Base-by-base conservation (phyloP, 2,329 filamentous ascomycete genomes). In the Penicillium sclerotiorum region DNA sequence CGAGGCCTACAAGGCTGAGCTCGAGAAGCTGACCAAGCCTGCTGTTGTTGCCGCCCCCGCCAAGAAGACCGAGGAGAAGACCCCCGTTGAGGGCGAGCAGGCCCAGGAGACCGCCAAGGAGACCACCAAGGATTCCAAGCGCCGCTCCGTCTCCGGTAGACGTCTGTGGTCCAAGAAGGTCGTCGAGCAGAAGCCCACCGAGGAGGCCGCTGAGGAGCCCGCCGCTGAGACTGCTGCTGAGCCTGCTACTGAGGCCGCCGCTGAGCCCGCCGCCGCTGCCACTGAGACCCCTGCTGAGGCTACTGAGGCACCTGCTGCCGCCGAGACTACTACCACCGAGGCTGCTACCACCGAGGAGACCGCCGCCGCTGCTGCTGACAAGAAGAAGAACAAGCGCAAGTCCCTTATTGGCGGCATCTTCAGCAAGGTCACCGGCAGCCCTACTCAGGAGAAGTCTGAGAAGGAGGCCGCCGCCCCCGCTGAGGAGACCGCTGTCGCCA, bases 1-100 rank as follows among this genome's bases (percentile, higher is more conserved):
- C 64, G 91, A 96, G 74, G 83, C 84, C 52, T 99, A 96, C 86
- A 96, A 96, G 85, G 80, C 83, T 64, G 85, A 89, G 59, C 75
- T 94, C 17, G 88, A 91, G 77, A 87, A 86, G 73, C 78, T 85
- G 62, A 76, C 66, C 66, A 77, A 80, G 65, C 72, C 76, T 40
- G 63, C 65, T 38, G 65, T 73, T 40, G 66, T 65, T 49, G 69
- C 65, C 23, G 73, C 65, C 23, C 61, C 53, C 17, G 49, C 44
- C 35, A 61, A 56, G 51, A 56, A 54, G 53, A 21, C 47, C 53
- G 54, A 52, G 40, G 52, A 53, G 36, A 52, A 47, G 45, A n/a
- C 45, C 27, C 35, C 75, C 25, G 73, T 63, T 20, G 55, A 68
- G 28, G 73, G 55, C 49, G 36, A 50, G 25, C 47, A 55, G 44